Evolutionary conservation across 2,329 filamentous ascomycete genomes (phyloP), one percentile per base, ranked within the genome.

Genomic region (Colletotrichum shisoi): DNA sequence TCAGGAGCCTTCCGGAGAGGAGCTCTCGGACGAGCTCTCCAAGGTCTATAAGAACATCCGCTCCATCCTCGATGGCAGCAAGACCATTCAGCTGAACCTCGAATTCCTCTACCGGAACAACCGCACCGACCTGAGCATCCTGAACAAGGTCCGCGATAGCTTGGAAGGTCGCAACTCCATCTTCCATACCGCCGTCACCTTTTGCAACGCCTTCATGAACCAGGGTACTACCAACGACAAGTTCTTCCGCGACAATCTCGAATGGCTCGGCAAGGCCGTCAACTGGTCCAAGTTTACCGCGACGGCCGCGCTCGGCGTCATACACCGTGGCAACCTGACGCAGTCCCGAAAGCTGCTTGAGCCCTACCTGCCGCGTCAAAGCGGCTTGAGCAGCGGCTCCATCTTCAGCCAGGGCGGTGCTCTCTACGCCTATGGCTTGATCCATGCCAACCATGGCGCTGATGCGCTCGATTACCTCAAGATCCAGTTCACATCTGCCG

Each of bases 211-310:
- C 12, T 98, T 99, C 78, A 99, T 99, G 95, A 96, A 99, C 77
- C 94, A 96, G 61, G 96, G 95, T 67, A 99, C 95, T 0, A 97
- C 94, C 0, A 95, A 97, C 73, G 95, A 99, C 80, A 96, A 94
- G 75, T 99, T 99, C 82, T 98, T 99, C 87, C 88, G 96, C 8
- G 93, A 98, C 75, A 99, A 99, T 76, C 81, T 99, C 27, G 95
- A 99, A 71, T 99, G 95, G 95, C 82, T 99, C 3, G 94, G 94
- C 68, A 99, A 98, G 83, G 95, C 95, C 31, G 93, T 98, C 54
- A 99, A 99, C 82, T 99, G 95, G 95, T 97, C 94, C 69, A 99
- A 99, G 78, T 99, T 99, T 77, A 97, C 95, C 0, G 95, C 95
- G 15, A 99, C 95, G 4, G 95, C 95, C 63, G 95, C 95, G 8